Evolutionary conservation across 805 yeast species (phyloP).

Genomic region (Starmera amethionina): DNA sequence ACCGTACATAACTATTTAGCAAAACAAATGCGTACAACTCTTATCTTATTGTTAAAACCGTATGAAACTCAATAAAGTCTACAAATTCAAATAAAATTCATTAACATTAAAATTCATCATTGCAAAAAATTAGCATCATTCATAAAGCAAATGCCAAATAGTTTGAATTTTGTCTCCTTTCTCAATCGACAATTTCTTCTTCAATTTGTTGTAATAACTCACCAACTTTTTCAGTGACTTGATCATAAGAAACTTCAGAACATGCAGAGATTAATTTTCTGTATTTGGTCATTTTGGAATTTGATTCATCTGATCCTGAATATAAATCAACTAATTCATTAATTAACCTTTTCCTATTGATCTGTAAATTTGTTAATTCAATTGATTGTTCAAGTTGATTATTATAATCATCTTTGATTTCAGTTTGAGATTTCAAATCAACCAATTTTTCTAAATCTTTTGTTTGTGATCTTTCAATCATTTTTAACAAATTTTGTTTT

Average conservation of each 20-base stretch:
- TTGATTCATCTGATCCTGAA: conserved; percentile 22
- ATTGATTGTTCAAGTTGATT: conserved; percentile 15
- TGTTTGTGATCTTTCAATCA: conserved; percentile 22
- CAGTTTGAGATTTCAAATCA: background rate
- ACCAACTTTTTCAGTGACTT: conserved; percentile 58
- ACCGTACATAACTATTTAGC: too few species aligned
- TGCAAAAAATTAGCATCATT: too few species aligned
- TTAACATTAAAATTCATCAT: too few species aligned
- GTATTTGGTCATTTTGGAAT: conserved; percentile 53
- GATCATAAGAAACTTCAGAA: conserved; percentile 56
- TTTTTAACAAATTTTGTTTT: conserved; percentile 16
- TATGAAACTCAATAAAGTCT: too few species aligned
- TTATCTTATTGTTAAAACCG: too few species aligned
- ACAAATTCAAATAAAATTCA: too few species aligned
- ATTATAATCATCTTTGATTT: conserved; percentile 6
- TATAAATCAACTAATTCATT: conserved; percentile 22
- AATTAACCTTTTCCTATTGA: conserved; percentile 27
- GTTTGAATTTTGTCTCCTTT: too few species aligned
- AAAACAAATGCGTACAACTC: too few species aligned
- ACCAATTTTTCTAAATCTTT: conserved; percentile 7
- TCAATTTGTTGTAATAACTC: conserved; percentile 35
- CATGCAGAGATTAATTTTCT: conserved; percentile 58
- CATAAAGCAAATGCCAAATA: too few species aligned
- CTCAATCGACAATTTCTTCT: conserved; percentile 1
- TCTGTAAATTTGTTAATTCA: conserved; percentile 32